Conservation (phyloP, 345 rosid genomes). For the Passiflora organensis region DNA sequence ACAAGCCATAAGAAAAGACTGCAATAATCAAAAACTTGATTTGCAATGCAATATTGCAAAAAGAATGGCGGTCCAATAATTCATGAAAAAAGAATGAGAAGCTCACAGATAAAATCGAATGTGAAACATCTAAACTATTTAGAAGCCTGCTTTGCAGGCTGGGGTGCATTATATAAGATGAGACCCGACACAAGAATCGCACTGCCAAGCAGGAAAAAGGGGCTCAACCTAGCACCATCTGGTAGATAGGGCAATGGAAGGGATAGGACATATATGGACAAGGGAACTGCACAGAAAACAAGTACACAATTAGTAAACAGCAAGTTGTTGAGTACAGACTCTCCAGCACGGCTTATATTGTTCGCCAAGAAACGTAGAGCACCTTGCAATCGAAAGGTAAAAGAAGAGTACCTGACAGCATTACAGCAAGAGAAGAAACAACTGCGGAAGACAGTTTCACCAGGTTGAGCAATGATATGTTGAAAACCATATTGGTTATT, state of each 20-base stretch:
- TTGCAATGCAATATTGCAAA: too few relatives aligned
- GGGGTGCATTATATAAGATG: constrained; percentile 51
- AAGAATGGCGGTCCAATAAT: too few relatives aligned
- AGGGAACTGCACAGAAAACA: constrained; percentile 48
- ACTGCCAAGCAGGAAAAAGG: constrained; percentile 49
- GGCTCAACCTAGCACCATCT: constrained; percentile 65
- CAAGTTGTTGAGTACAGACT: background rate
- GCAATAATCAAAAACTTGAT: too few relatives aligned
- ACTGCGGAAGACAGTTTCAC: constrained; percentile 72
- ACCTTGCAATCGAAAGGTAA: too few relatives aligned
- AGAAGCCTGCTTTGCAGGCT: constrained; percentile 25
- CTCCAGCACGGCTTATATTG: too few relatives aligned
- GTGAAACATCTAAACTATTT: constrained; percentile 9
- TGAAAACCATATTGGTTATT: constrained; percentile 62
- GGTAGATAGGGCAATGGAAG: constrained; percentile 81
- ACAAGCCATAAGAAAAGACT: too few relatives aligned
- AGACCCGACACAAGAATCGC: constrained; percentile 59
- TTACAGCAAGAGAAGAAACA: constrained; percentile 60
- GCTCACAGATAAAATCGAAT: background rate
- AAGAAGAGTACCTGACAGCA: constrained; percentile 49
- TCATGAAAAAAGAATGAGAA: too few relatives aligned
- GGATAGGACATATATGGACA: constrained; percentile 61
- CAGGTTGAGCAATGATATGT: constrained; percentile 64
- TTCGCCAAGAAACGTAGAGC: constrained; percentile 11
- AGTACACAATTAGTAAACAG: background rate